Percentiles rank a stretch among this genome's conserved stretches.
These are phyloP conservation scores for Hylodesmum podocarpum DNA, from an alignment of 306 rosid genomes.

Conservation along the genomic window DNA sequence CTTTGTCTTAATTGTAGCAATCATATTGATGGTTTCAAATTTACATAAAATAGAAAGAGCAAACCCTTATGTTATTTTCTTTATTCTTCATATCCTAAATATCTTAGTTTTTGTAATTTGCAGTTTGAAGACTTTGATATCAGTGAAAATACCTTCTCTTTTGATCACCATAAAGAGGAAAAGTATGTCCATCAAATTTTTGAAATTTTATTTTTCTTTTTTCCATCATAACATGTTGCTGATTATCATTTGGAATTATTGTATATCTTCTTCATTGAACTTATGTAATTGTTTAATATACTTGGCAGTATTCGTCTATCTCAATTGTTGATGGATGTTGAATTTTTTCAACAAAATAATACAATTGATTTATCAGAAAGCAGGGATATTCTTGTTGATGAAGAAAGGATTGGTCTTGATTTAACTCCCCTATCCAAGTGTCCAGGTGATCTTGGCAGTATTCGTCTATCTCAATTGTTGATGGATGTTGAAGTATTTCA, in stretches of 20 bases:
- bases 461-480: constrained; percentile 41
- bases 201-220: not conserved
- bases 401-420: too few relatives aligned
- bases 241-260: constrained; percentile 8
- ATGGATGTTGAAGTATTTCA: constrained; percentile 43
- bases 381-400: too few relatives aligned
- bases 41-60: not conserved
- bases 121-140: constrained; percentile 57
- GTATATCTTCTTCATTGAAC: not conserved
- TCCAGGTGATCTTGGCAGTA: constrained; percentile 55
- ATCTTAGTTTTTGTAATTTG: constrained; percentile 27
- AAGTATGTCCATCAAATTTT: constrained; percentile 45
- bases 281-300: constrained; percentile 23
- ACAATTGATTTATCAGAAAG: constrained; percentile 14
- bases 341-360: constrained; percentile 34
- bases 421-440: too few relatives aligned
- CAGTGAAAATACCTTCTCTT: constrained; percentile 27
- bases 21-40: constrained; percentile 16
- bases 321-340: constrained; percentile 46
- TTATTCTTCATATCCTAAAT: not conserved
- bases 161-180: constrained; percentile 37
- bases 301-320: constrained; percentile 47
- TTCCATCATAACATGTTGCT: constrained; percentile 7
- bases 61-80: not conserved
- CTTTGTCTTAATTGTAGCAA: not conserved